A percentile compares a stretch with the other conserved stretches of the same genome.
Conservation (phyloP, 2,329 filamentous ascomycete species). For the Beauveria scarabaeidicola region DNA sequence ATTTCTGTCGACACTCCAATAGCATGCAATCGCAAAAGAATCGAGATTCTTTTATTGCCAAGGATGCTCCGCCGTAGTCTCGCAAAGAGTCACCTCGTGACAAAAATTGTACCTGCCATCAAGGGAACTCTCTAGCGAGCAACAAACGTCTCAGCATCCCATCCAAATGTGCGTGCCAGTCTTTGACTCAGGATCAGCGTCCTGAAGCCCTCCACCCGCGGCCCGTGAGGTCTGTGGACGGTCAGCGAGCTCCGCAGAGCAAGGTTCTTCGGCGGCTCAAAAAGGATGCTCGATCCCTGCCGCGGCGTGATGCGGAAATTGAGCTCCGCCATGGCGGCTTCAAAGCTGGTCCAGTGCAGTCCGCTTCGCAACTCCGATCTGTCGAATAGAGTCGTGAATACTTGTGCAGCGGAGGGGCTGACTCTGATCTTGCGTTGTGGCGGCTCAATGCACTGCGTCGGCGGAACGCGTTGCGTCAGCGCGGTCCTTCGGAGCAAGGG, state of each 20-base stretch:
- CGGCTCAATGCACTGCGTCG: no score
- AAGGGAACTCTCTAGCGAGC: background rate
- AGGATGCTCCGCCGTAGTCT: no score
- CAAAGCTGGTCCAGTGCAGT: background rate
- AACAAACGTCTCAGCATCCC: background rate
- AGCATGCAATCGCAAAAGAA: no score
- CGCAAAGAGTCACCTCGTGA: no score
- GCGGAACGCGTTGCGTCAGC: no score
- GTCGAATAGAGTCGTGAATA: background rate
- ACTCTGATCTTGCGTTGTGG: background rate
- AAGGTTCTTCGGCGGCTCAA: background rate
- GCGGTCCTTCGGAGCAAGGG: no score
- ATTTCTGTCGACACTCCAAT: no score
- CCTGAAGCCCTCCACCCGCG: background rate
- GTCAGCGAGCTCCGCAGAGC: background rate
- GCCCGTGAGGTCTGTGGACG: background rate
- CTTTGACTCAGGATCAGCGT: background rate
- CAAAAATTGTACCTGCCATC: no score
- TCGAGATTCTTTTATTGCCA: no score
- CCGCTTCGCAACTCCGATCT: background rate
- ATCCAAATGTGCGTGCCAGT: background rate
- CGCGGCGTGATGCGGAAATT: background rate
- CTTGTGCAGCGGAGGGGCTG: background rate
- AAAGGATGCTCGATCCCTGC: background rate
- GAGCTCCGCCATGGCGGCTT: background rate